These are phyloP conservation scores for Eucalyptus cladocalyx DNA, from an alignment of 345 rosid species.

Conservation along the genomic window DNA sequence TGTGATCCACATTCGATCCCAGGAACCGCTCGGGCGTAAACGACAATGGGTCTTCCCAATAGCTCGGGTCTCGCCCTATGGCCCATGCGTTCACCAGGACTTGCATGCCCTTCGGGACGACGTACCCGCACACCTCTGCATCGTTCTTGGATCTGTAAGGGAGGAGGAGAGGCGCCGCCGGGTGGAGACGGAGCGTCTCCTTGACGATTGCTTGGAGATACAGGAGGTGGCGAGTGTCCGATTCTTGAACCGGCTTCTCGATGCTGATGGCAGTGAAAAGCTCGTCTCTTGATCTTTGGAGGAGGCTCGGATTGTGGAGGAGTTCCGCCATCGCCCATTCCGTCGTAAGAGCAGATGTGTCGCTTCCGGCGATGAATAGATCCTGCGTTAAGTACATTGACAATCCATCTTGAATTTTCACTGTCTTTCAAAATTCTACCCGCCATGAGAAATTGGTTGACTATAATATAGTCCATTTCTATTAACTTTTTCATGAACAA, in stretches of 20 bases:
- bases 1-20: neutral
- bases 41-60: neutral
- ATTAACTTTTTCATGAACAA: neutral
- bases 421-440: neutral
- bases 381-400: neutral
- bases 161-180: conserved; percentile 9
- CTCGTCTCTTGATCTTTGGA: neutral
- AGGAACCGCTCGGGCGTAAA: conserved; percentile 3
- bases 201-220: neutral
- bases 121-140: neutral
- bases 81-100: conserved; percentile 9
- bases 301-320: neutral
- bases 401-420: neutral
- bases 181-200: conserved; percentile 8
- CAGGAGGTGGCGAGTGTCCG: conserved; percentile 2
- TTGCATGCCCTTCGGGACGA: neutral
- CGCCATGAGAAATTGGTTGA: neutral
- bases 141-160: neutral
- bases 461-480: neutral
- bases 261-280: neutral
- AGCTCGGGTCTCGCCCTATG: neutral
- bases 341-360: conserved; percentile 6
- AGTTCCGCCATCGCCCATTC: conserved; percentile 23
- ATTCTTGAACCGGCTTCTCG: conserved; percentile 2
- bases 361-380: conserved; percentile 10